These are phyloP conservation scores for Lactarius quietus DNA, from an alignment of 768 basidiomycete species.

Conservation along the genomic window DNA sequence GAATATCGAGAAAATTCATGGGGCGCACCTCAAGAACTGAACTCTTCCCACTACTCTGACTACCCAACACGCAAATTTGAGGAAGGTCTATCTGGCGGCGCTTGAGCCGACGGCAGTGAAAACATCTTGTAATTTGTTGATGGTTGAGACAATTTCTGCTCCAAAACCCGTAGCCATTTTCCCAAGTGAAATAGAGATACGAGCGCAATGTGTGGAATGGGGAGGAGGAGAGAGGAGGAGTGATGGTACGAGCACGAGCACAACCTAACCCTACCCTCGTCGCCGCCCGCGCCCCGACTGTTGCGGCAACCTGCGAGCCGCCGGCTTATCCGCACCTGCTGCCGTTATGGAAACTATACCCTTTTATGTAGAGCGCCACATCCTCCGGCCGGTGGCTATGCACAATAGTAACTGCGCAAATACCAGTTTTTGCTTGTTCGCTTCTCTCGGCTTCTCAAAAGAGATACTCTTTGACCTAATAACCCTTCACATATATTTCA, in stretches of 20 bases:
- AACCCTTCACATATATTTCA: no score
- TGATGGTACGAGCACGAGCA: conserved; percentile 1
- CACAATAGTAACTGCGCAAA: neutral
- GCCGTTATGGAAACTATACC: neutral
- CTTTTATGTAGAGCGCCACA: conserved; percentile 3
- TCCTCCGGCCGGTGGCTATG: neutral
- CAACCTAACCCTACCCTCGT: neutral
- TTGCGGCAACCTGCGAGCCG: neutral
- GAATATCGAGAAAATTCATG: neutral
- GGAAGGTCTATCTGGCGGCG: conserved; percentile 82
- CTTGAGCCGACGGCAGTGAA: conserved; percentile 80
- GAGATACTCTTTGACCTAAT: neutral
- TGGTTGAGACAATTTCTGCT: conserved; percentile 71
- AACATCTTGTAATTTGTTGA: conserved; percentile 91
- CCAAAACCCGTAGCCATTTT: conserved; percentile 62
- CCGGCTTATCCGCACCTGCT: neutral
- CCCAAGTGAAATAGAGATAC: conserved; percentile 8
- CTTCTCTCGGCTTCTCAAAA: neutral
- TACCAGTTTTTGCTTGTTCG: no score
- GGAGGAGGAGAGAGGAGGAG: neutral
- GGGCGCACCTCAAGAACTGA: conserved; percentile 78
- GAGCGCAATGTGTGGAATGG: conserved; percentile 16
- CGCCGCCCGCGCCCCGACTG: neutral
- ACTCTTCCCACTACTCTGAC: conserved; percentile 92
- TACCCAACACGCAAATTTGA: conserved; percentile 88